These are phyloP conservation scores for Cladophialophora immunda DNA, from an alignment of 2,329 filamentous ascomycete species.

Conservation along the genomic window DNA sequence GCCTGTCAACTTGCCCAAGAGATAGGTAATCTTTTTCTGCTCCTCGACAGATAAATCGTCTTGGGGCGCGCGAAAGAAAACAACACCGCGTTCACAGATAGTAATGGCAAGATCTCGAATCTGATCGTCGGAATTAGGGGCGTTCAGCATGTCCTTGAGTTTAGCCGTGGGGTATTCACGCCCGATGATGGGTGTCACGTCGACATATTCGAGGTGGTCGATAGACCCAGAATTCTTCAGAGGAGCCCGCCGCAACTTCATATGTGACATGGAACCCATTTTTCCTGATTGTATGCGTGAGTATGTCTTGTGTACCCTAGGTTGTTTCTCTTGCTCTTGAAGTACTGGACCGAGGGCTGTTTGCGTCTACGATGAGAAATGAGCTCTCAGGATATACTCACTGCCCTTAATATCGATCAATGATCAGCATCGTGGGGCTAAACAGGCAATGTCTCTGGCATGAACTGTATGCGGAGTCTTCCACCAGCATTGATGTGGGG, in stretches of 20 bases:
- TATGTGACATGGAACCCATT: constrained; percentile 29
- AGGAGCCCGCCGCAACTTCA: constrained; percentile 48
- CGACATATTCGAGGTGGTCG: constrained; percentile 38
- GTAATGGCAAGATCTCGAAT: constrained; percentile 68
- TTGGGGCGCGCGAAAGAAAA: constrained; percentile 68
- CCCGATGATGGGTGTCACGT: constrained; percentile 52
- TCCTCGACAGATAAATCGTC: constrained; percentile 55
- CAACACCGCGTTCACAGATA: constrained; percentile 68
- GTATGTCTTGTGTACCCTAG: background rate
- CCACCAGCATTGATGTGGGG: constrained; percentile 20
- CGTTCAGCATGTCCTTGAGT: constrained; percentile 65
- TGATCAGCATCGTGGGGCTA: constrained; percentile 21
- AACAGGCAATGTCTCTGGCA: background rate
- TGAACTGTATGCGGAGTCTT: constrained; percentile 17
- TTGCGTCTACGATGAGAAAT: background rate
- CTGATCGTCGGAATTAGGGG: constrained; percentile 69
- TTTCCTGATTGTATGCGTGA: background rate
- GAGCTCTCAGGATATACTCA: constrained; percentile 7
- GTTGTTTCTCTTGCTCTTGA: background rate
- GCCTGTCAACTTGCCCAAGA: constrained; percentile 55
- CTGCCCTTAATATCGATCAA: background rate
- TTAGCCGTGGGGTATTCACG: constrained; percentile 52
- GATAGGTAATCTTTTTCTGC: constrained; percentile 57
- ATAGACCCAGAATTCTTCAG: constrained; percentile 35
- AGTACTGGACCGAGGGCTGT: background rate